phyloP scores from a whole-genome alignment of 495 filamentous ascomycete species.

The Tuber brumale region DNA sequence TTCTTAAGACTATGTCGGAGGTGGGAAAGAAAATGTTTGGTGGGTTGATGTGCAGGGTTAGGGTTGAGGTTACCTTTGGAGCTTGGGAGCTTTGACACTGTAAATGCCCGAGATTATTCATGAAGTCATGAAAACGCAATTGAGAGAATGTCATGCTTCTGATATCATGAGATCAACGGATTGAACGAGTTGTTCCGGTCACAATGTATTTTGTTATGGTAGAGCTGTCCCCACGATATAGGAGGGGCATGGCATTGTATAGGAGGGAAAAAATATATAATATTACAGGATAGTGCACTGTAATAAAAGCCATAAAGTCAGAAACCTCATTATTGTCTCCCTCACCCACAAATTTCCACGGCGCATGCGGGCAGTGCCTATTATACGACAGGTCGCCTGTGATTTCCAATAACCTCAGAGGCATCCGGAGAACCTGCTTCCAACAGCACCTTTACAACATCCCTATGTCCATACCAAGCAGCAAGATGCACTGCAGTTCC shows the following conservation, averaged over 20 bases:
- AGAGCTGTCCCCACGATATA: not conserved
- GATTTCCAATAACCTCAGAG: not conserved
- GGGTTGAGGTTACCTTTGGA: not conserved
- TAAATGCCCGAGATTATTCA: not conserved
- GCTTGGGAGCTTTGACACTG: not conserved
- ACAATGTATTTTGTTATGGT: not conserved
- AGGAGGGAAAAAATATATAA: not conserved
- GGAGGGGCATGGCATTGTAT: not conserved
- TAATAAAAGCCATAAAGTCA: not conserved
- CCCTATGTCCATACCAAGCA: slow-evolving; percentile 3
- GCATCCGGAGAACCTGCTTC: not conserved
- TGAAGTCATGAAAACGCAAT: not conserved
- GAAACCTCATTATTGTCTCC: not conserved
- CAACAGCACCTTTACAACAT: slow-evolving; percentile 3
- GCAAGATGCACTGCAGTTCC: not conserved
- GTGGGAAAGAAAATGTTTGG: not conserved
- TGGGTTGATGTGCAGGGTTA: not conserved
- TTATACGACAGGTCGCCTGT: not conserved
- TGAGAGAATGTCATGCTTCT: not conserved
- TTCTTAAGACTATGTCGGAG: not conserved
- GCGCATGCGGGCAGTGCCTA: not conserved
- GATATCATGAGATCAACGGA: not conserved
- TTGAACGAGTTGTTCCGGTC: not conserved
- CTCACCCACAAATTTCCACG: not conserved
- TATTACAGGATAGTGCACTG: not conserved